Conservation (phyloP, 306 rosid species). For the Rosa persica region DNA sequence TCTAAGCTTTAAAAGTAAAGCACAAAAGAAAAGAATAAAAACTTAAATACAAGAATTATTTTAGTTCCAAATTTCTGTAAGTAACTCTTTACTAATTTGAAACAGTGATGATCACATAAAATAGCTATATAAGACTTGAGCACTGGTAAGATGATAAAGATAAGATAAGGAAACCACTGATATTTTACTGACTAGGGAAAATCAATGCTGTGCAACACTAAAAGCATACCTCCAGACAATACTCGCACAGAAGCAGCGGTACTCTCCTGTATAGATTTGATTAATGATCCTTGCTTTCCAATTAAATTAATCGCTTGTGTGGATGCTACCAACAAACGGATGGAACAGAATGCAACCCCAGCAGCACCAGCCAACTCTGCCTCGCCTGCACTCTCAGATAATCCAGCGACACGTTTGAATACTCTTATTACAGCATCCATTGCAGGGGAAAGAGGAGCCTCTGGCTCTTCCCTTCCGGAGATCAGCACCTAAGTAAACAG, state of each 20-base stretch:
- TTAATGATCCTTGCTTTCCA: constrained; percentile 92
- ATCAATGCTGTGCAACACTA: neutral
- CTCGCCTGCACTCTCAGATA: constrained; percentile 59
- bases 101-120: neutral
- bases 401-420: constrained; percentile 78
- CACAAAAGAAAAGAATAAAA: neutral
- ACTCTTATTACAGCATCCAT: constrained; percentile 89
- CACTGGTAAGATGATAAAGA: neutral
- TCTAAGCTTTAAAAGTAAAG: neutral
- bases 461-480: constrained; percentile 86
- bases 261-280: constrained; percentile 88
- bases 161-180: neutral
- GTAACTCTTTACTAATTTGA: neutral
- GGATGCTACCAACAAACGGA: constrained; percentile 84
- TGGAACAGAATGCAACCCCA: constrained; percentile 58
- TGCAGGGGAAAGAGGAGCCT: constrained; percentile 80
- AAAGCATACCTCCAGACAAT: constrained; percentile 73
- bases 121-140: neutral
- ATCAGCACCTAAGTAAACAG: constrained; percentile 63
- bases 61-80: neutral
- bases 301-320: constrained; percentile 95
- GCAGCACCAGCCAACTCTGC: constrained; percentile 45
- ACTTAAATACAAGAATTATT: neutral
- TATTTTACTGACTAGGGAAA: neutral
- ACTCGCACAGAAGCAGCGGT: constrained; percentile 76